Base-by-base conservation (phyloP, 2,329 filamentous ascomycete genomes). In the Chalaropsis thielavioides region DNA sequence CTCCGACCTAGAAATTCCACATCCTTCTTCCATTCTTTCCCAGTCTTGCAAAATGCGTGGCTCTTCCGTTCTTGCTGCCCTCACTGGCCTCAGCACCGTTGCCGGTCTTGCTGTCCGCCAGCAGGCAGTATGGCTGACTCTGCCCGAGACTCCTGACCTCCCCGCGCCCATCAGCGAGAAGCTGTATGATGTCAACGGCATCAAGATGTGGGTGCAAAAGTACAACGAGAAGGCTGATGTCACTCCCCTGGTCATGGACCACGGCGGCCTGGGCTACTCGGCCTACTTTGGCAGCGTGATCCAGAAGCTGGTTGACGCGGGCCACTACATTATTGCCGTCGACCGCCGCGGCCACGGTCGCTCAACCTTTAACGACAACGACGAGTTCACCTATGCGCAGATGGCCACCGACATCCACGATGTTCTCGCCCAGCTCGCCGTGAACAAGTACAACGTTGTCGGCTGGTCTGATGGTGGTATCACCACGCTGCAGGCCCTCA, bases 401-500 rank as follows among this genome's bases (percentile, higher is more conserved):
- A 76, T 76, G 68, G 74, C 75, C 22, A 65, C 69, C 27, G 75
- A 78, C 49, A 74, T 73, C 4, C 68, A 72, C 35, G 71, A 67
- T 3, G 71, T 74, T 51, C 72, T 77, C 3, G 69, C 70, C 5
- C 46, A 69, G 0, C 68, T 71, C 4, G 72, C 72, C 0, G 69
- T 76, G 1, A 64, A 58, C 3, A 64, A 69, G 63, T 74, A 74
- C 68, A 70, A 72, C 65, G 71, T 74, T 31, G 73, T 77, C 3
- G 75, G 75, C 31, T 77, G 75, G 76, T 76, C 74, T 8, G 76
- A 78, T 63, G 75, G 75, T 49, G 75, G 72, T 43, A 73, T 73
- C 22, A 74, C 74, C 5, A 75, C 75, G 1, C 71, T 76, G 3
- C 69, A 74, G 2, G 72, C 71, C 6, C 72, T 77, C 27, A 69